phyloP scores from a whole-genome alignment of 371 early-diverging fungal genomes.

The Rhizopus delemar region DNA sequence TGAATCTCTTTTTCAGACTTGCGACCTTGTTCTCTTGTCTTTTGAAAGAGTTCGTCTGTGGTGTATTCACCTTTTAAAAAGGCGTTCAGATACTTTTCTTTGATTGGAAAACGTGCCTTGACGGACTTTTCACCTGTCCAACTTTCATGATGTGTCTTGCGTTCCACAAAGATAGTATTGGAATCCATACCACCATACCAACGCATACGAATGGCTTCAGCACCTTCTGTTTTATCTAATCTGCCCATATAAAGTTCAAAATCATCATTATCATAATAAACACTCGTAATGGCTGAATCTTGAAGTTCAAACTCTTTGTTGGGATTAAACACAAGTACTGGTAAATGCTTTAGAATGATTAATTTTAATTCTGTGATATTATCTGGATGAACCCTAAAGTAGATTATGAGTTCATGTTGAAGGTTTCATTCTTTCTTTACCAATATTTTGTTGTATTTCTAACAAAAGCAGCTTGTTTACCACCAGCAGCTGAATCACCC shows the following conservation, averaged over 20 bases:
- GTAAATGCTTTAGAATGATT: constrained; percentile 93
- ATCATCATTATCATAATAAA: constrained; percentile 97
- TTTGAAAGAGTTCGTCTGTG: constrained; percentile 76
- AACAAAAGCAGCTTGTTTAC: constrained; percentile 71
- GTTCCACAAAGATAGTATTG: constrained; percentile 94
- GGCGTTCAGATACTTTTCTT: constrained; percentile 91
- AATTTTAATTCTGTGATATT: constrained; percentile 97
- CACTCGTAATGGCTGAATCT: constrained; percentile 93
- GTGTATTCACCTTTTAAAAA: constrained; percentile 85
- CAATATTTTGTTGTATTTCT: constrained; percentile 97
- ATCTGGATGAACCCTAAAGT: constrained; percentile 92
- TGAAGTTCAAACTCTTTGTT: constrained; percentile 72
- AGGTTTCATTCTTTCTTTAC: constrained; percentile 24
- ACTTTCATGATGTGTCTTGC: constrained; percentile 97
- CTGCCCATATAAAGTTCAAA: constrained; percentile 95
- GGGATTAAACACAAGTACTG: constrained; percentile 92
- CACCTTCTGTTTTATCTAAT: constrained; percentile 92
- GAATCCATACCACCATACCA: constrained; percentile 95
- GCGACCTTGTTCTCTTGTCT: constrained; percentile 80
- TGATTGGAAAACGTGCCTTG: constrained; percentile 95
- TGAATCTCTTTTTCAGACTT: constrained; percentile 84
- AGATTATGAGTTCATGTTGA: neutral
- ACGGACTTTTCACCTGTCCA: constrained; percentile 97
- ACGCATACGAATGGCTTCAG: constrained; percentile 92
- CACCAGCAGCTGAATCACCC: constrained; percentile 55